These are phyloP conservation scores for Fusarium sp. DNA, from an alignment of 2,329 filamentous ascomycete species.

Conservation along the genomic window DNA sequence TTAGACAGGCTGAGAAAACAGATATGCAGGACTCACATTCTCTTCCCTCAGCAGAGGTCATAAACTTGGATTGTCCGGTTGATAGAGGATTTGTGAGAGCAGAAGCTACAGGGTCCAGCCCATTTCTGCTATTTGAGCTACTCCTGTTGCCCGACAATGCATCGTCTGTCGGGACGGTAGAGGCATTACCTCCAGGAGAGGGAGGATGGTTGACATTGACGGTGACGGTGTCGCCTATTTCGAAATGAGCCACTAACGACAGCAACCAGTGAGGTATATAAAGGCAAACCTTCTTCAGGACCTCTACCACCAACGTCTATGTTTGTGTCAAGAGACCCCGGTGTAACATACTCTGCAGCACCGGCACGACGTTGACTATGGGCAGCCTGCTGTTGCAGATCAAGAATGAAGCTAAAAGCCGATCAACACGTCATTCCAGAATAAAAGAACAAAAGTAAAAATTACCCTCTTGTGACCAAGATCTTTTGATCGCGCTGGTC, in stretches of 20 bases:
- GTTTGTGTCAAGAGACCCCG: conserved; percentile 36
- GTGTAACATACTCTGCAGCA: conserved; percentile 35
- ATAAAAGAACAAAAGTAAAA: conserved; percentile 4
- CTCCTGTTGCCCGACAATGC: conserved; percentile 30
- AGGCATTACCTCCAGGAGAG: conserved; percentile 18
- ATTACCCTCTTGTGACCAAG: conserved; percentile 60
- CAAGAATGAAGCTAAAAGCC: conserved; percentile 48
- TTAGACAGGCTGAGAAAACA: not conserved
- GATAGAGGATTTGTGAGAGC: conserved; percentile 57
- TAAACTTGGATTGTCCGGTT: conserved; percentile 54
- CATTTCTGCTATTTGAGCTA: conserved; percentile 30
- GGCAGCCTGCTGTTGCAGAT: conserved; percentile 47
- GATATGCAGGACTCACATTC: conserved; percentile 51
- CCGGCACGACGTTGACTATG: conserved; percentile 22
- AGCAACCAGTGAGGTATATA: not conserved
- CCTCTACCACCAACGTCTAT: conserved; percentile 29
- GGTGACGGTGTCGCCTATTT: conserved; percentile 9
- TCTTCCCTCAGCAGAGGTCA: conserved; percentile 54
- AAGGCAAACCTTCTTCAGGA: conserved; percentile 27
- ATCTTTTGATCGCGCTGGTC: conserved; percentile 60
- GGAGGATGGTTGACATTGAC: not conserved
- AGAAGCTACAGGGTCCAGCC: conserved; percentile 44
- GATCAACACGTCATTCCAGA: conserved; percentile 12
- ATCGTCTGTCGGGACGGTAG: conserved; percentile 25
- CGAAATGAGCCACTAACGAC: not conserved